Percentiles rank a stretch among this genome's conserved stretches.
These are phyloP conservation scores for Dendrocalamus sinicus DNA, from an alignment of 176 grass and related monocot genomes.

Conservation along the genomic window DNA sequence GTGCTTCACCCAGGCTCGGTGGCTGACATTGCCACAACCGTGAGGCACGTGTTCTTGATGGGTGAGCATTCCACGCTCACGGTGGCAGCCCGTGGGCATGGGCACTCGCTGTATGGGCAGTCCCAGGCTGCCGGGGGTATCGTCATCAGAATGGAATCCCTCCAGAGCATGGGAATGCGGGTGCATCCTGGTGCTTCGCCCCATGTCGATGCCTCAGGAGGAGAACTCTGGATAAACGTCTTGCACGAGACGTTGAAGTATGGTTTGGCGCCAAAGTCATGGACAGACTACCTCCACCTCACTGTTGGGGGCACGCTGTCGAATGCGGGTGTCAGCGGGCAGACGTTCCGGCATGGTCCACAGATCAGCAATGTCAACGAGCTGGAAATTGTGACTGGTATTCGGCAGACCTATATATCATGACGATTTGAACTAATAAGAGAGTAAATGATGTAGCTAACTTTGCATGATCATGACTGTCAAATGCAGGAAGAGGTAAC, in stretches of 20 bases:
- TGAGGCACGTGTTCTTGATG: slow-evolving; percentile 62
- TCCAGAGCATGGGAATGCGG: slow-evolving; percentile 34
- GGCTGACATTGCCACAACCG: slow-evolving; percentile 55
- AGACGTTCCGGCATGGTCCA: slow-evolving; percentile 81
- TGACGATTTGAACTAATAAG: neutral
- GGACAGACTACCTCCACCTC: slow-evolving; percentile 91
- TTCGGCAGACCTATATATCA: slow-evolving; percentile 14
- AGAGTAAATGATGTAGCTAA: slow-evolving; percentile 29
- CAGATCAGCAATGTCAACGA: slow-evolving; percentile 84
- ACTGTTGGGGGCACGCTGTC: slow-evolving; percentile 79
- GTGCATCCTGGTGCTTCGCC: slow-evolving; percentile 59
- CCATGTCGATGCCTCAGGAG: slow-evolving; percentile 76
- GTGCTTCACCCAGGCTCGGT: slow-evolving; percentile 67
- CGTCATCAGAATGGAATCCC: slow-evolving; percentile 71
- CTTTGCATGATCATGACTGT: slow-evolving; percentile 9
- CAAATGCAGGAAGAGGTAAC: slow-evolving; percentile 73
- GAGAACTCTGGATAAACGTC: slow-evolving; percentile 85
- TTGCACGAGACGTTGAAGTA: slow-evolving; percentile 65
- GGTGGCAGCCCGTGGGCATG: slow-evolving; percentile 78
- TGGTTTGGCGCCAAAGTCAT: slow-evolving; percentile 77
- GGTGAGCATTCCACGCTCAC: slow-evolving; percentile 60
- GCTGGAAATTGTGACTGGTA: slow-evolving; percentile 89
- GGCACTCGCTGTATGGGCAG: slow-evolving; percentile 85
- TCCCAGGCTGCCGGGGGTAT: slow-evolving; percentile 77
- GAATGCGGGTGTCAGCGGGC: slow-evolving; percentile 82